A percentile compares a stretch with the other conserved stretches of the same genome.
Evolutionary conservation across 805 yeast species (phyloP).

Genomic region (Metschnikowia kunwiensis): DNA sequence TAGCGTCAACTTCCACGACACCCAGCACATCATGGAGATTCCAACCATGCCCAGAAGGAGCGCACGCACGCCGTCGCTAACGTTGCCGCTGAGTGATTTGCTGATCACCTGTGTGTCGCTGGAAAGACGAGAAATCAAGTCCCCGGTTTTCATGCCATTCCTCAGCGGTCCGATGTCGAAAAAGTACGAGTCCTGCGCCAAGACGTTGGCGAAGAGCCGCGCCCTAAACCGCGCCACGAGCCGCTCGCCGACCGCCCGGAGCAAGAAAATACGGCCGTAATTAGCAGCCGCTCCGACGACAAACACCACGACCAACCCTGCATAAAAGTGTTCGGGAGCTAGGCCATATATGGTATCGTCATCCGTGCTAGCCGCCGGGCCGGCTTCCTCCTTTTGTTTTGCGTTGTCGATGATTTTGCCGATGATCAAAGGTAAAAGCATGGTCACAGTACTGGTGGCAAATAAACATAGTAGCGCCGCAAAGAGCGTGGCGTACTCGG

Average conservation of each 20-base stretch:
- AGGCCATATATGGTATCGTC: constrained; percentile 46
- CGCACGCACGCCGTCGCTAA: constrained; percentile 90
- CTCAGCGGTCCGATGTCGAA: constrained; percentile 69
- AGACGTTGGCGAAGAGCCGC: constrained; percentile 68
- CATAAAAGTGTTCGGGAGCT: constrained; percentile 60
- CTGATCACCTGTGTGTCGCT: constrained; percentile 88
- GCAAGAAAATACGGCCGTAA: constrained; percentile 70
- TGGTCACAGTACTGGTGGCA: constrained; percentile 72
- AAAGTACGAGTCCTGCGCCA: constrained; percentile 85
- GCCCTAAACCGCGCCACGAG: constrained; percentile 82
- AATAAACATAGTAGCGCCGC: constrained; percentile 64
- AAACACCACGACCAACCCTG: constrained; percentile 59
- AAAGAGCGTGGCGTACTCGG: constrained; percentile 18
- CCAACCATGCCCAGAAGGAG: constrained; percentile 82
- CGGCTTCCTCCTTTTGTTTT: constrained; percentile 23
- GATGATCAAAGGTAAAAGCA: constrained; percentile 77
- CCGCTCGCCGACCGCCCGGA: constrained; percentile 81
- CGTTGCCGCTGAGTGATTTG: constrained; percentile 79
- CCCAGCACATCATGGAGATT: constrained; percentile 85
- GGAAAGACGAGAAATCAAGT: constrained; percentile 80
- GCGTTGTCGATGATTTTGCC: constrained; percentile 84
- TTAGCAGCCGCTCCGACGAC: constrained; percentile 74
- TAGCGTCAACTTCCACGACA: constrained; percentile 77
- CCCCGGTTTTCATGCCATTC: constrained; percentile 71
- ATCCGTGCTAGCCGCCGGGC: constrained; percentile 15